phyloP scores from a whole-genome alignment of 1,284 basidiomycete species.

The Leccinum ambiguum region DNA sequence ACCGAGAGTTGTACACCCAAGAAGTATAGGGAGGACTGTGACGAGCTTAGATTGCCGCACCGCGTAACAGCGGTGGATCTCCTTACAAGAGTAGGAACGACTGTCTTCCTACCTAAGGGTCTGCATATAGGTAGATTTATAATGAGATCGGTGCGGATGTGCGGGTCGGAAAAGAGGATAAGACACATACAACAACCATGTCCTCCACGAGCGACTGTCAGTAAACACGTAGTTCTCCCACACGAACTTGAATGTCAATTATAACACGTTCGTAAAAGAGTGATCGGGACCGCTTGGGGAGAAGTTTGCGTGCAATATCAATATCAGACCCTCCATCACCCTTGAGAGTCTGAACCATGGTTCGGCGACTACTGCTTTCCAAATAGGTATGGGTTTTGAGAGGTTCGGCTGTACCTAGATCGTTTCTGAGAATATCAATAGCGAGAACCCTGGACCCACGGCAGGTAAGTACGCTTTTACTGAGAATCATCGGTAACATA shows the following conservation, averaged over 20 bases:
- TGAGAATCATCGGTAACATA: not conserved
- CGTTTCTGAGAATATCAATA: slow-evolving; percentile 17
- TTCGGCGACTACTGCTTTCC: too few relatives aligned
- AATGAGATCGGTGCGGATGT: not conserved
- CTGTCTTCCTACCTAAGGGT: too few relatives aligned
- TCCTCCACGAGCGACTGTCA: not conserved
- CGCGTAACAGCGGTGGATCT: not conserved
- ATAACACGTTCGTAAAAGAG: not conserved
- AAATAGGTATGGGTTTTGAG: not conserved
- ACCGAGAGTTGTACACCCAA: not conserved
- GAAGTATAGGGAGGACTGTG: not conserved
- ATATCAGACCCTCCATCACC: not conserved
- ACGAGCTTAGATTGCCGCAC: not conserved
- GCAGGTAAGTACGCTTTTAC: not conserved
- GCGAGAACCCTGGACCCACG: slow-evolving; percentile 16
- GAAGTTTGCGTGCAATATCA: not conserved
- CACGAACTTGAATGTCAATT: not conserved
- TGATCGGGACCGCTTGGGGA: not conserved
- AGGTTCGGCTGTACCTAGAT: slow-evolving; percentile 14
- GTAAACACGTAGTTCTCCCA: not conserved
- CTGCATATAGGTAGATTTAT: not conserved
- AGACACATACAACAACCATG: not conserved
- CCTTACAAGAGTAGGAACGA: too few relatives aligned
- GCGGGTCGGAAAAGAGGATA: not conserved
- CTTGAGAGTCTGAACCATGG: too few relatives aligned